Conservation (phyloP, 2,329 filamentous ascomycete genomes). For the Parastagonospora avenae region DNA sequence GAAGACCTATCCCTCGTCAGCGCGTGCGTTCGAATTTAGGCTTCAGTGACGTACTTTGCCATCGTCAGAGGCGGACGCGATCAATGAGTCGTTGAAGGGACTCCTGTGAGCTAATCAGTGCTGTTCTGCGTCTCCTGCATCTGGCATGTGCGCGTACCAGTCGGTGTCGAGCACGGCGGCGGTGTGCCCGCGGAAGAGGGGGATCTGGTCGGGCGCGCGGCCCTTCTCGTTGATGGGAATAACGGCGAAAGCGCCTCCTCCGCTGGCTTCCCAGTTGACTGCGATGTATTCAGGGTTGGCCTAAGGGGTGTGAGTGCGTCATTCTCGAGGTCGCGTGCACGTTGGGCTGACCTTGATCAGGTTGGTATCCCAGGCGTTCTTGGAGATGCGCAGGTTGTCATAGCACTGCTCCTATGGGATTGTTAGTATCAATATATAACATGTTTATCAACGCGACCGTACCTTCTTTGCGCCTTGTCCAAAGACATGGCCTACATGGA, state of each 20-base stretch:
- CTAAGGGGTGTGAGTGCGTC: conserved; percentile 54
- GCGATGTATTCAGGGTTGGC: conserved; percentile 94
- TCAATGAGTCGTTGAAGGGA: conserved; percentile 91
- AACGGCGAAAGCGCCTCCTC: conserved; percentile 95
- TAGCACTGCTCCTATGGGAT: conserved; percentile 82
- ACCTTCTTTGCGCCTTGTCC: conserved; percentile 90
- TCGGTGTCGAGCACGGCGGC: conserved; percentile 96
- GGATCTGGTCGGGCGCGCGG: conserved; percentile 88
- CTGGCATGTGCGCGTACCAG: conserved; percentile 63
- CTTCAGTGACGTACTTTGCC: conserved; percentile 67
- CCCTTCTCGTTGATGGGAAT: conserved; percentile 89
- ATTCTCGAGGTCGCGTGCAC: conserved; percentile 34
- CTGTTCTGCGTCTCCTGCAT: neutral
- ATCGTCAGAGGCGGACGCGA: conserved; percentile 95
- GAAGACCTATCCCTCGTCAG: conserved; percentile 65
- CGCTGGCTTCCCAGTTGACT: conserved; percentile 97
- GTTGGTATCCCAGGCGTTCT: conserved; percentile 99
- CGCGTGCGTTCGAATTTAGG: neutral
- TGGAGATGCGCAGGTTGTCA: conserved; percentile 95
- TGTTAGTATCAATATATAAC: conserved; percentile 15
- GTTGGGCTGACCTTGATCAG: conserved; percentile 78
- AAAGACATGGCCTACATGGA: conserved; percentile 86
- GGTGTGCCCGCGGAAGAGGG: conserved; percentile 94
- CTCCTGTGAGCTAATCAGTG: conserved; percentile 64
- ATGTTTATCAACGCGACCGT: conserved; percentile 7